Evolutionary conservation across 2,329 filamentous ascomycete species (phyloP).

Genomic region (Neonectria ditissima): DNA sequence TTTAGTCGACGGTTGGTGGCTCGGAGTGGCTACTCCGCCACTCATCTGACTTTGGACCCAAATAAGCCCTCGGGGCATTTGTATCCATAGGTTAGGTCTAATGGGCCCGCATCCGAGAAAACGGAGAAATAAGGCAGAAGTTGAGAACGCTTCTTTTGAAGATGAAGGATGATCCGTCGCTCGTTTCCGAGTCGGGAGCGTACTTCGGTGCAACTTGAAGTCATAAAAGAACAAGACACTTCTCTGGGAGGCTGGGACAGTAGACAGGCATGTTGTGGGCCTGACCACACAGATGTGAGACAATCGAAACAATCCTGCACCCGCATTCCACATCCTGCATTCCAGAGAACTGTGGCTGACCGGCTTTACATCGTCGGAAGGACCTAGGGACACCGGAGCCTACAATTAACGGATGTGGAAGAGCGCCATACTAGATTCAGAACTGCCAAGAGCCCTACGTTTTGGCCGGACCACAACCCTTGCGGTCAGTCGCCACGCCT

Average conservation of each 20-base stretch:
- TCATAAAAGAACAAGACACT: too few species aligned
- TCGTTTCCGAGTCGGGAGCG: too few species aligned
- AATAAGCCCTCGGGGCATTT: too few species aligned
- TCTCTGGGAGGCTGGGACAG: background rate
- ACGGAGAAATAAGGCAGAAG: background rate
- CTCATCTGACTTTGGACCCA: background rate
- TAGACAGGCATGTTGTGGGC: background rate
- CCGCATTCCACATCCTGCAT: background rate
- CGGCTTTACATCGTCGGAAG: background rate
- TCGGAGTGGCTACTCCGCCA: background rate
- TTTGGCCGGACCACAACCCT: background rate
- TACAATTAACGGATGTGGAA: background rate
- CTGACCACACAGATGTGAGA: background rate
- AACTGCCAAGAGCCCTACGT: background rate
- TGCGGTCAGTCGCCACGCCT: conserved; percentile 1
- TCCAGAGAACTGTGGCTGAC: background rate
- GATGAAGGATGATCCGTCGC: too few species aligned
- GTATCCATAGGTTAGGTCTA: background rate
- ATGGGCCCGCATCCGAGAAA: background rate
- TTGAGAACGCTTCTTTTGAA: background rate
- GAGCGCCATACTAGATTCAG: background rate
- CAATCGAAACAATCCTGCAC: background rate
- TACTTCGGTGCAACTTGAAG: too few species aligned
- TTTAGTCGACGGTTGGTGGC: background rate
- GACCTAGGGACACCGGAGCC: background rate